Percentiles rank a stretch among this genome's conserved stretches.
Evolutionary conservation across 139 green algal species (phyloP).

Genomic region (Klebsormidium nitens): DNA sequence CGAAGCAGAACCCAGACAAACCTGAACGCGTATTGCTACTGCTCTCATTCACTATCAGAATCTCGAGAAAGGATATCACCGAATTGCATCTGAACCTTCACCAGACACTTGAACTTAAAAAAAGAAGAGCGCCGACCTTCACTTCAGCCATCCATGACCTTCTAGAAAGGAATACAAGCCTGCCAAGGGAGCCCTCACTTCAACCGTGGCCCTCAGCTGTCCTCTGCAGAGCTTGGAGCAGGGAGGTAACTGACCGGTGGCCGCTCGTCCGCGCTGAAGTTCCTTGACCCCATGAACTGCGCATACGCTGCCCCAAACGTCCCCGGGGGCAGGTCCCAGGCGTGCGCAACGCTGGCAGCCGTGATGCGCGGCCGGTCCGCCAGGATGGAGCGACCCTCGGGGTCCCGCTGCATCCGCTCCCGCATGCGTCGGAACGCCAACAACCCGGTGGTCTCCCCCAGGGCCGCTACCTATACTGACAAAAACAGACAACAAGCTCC

Average conservation of each 20-base stretch:
- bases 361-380: slow-evolving; percentile 61
- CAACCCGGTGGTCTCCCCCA: slow-evolving; percentile 39
- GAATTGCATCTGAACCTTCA: no score
- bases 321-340: slow-evolving; percentile 48
- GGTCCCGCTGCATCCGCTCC: slow-evolving; percentile 58
- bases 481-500: not conserved
- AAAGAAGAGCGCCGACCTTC: no score
- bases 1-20: no score
- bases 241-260: slow-evolving; percentile 54
- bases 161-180: no score
- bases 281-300: slow-evolving; percentile 75
- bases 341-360: slow-evolving; percentile 13
- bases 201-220: no score
- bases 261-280: slow-evolving; percentile 80
- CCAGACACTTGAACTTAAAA: no score
- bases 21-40: no score
- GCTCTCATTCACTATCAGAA: no score
- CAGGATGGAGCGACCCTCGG: slow-evolving; percentile 59
- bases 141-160: no score
- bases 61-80: no score
- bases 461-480: no score
- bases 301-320: slow-evolving; percentile 87
- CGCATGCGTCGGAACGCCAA: slow-evolving; percentile 53
- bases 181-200: no score
- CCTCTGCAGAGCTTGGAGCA: slow-evolving; percentile 30